phyloP scores from a whole-genome alignment of 805 yeast genomes.

The Komagataella pseudopastoris region DNA sequence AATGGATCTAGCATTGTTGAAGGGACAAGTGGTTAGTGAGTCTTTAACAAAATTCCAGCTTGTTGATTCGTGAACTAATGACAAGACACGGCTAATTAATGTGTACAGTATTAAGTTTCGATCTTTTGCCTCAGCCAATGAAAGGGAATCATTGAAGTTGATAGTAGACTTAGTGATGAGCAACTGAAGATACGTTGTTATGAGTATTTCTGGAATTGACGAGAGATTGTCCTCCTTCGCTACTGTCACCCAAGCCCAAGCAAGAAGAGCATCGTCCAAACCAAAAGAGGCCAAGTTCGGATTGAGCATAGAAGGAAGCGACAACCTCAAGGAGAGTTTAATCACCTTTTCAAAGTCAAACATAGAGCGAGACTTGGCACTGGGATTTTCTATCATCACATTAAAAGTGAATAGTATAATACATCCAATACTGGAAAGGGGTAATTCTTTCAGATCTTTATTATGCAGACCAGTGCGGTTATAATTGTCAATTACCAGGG shows the following conservation, averaged over 20 bases:
- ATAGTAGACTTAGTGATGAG: slow-evolving; percentile 20
- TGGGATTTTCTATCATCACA: slow-evolving; percentile 7
- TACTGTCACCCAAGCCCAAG: slow-evolving; percentile 24
- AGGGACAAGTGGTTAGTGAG: slow-evolving; percentile 54
- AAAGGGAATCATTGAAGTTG: slow-evolving; percentile 10
- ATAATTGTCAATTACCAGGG: slow-evolving; percentile 24
- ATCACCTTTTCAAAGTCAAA: slow-evolving; percentile 16
- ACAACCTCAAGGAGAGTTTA: slow-evolving; percentile 24
- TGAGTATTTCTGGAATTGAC: slow-evolving; percentile 11
- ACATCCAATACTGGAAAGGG: slow-evolving; percentile 19
- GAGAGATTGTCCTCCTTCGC: slow-evolving; percentile 5
- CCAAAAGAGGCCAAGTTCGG: slow-evolving; percentile 9
- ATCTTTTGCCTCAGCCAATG: slow-evolving; percentile 18
- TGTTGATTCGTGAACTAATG: slow-evolving; percentile 38
- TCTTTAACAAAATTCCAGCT: slow-evolving; percentile 51
- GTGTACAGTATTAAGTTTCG: slow-evolving; percentile 29
- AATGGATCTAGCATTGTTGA: slow-evolving; percentile 42
- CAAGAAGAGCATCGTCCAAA: slow-evolving; percentile 15
- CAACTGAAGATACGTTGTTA: slow-evolving; percentile 26
- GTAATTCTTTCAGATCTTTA: slow-evolving; percentile 14
- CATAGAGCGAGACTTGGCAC: slow-evolving; percentile 4
- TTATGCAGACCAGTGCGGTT: slow-evolving; percentile 12
- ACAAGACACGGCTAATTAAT: slow-evolving; percentile 48
- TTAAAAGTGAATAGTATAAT: slow-evolving; percentile 14
- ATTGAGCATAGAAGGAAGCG: slow-evolving; percentile 23